A percentile compares a stretch with the other conserved stretches of the same genome.
phyloP scores from a whole-genome alignment of 2,329 filamentous ascomycete genomes.

The Penicillium expansum region DNA sequence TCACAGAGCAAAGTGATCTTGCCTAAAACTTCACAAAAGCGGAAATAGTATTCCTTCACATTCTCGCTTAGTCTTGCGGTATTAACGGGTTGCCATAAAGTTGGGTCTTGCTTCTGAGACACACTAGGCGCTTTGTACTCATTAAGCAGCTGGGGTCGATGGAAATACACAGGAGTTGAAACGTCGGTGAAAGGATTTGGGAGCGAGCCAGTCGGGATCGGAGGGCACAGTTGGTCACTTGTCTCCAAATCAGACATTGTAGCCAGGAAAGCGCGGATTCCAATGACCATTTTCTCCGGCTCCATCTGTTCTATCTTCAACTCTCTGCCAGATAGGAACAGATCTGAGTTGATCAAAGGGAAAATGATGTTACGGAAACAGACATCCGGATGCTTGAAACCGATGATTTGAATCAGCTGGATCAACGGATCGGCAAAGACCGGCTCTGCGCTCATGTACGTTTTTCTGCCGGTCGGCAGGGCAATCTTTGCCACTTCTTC shows the following conservation, averaged over 20 bases:
- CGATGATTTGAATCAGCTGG: slow-evolving; percentile 90
- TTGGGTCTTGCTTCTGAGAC: slow-evolving; percentile 31
- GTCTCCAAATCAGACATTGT: slow-evolving; percentile 93
- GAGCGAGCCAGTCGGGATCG: slow-evolving; percentile 69
- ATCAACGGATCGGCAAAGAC: slow-evolving; percentile 86
- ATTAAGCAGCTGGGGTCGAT: slow-evolving; percentile 38
- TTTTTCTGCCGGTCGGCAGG: slow-evolving; percentile 74
- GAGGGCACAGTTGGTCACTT: slow-evolving; percentile 70
- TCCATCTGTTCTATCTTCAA: slow-evolving; percentile 88
- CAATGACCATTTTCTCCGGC: slow-evolving; percentile 95
- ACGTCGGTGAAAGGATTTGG: slow-evolving; percentile 39
- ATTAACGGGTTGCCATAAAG: slow-evolving; percentile 53
- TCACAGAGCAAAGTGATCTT: slow-evolving; percentile 97
- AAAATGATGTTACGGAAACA: slow-evolving; percentile 94
- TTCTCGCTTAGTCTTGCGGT: slow-evolving; percentile 66
- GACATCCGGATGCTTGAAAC: slow-evolving; percentile 88
- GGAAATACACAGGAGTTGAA: slow-evolving; percentile 34
- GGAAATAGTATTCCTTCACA: slow-evolving; percentile 78
- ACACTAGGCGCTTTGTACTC: slow-evolving; percentile 33
- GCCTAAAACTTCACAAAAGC: slow-evolving; percentile 91
- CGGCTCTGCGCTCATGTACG: slow-evolving; percentile 77
- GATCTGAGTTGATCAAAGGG: slow-evolving; percentile 85
- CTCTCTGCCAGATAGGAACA: slow-evolving; percentile 75
- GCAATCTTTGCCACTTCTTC: slow-evolving; percentile 87
- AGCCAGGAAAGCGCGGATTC: slow-evolving; percentile 87